Conservation (phyloP, 2,329 filamentous ascomycete species). For the Ceratocystis alfenasii region DNA sequence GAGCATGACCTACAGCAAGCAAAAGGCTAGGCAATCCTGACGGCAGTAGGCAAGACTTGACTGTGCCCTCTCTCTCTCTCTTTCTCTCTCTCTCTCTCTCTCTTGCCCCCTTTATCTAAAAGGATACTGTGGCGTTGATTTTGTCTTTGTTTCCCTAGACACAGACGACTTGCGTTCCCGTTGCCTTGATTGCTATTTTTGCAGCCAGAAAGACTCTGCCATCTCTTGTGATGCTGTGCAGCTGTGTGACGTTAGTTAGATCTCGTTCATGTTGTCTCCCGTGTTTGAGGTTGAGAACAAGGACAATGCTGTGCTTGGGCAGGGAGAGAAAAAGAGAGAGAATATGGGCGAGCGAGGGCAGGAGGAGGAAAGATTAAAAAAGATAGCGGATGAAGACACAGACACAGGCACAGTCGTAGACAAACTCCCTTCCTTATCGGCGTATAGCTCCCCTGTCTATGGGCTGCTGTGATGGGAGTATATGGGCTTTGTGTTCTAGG, state of each 20-base stretch:
- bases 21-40: background rate
- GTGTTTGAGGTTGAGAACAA: conserved; percentile 20
- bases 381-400: background rate
- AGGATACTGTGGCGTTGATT: conserved; percentile 10
- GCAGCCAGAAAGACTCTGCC: background rate
- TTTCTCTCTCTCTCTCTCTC: background rate
- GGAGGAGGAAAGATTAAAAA: background rate
- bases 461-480: background rate
- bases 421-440: too few relatives aligned
- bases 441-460: too few relatives aligned
- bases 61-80: background rate
- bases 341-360: background rate
- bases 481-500: background rate
- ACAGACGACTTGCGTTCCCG: background rate
- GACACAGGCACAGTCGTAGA: too few relatives aligned
- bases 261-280: conserved; percentile 22
- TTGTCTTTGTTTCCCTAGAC: conserved; percentile 1
- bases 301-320: background rate
- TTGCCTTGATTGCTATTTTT: conserved; percentile 6
- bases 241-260: conserved; percentile 17
- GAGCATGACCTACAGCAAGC: too few relatives aligned
- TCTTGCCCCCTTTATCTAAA: background rate
- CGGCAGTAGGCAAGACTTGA: background rate
- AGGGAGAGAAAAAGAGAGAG: background rate
- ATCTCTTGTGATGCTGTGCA: conserved; percentile 7